Evolutionary conservation across 2,329 filamentous ascomycete species (phyloP), one percentile per base, ranked within the genome.

Genomic region (Neopestalotiopsis sp.): DNA sequence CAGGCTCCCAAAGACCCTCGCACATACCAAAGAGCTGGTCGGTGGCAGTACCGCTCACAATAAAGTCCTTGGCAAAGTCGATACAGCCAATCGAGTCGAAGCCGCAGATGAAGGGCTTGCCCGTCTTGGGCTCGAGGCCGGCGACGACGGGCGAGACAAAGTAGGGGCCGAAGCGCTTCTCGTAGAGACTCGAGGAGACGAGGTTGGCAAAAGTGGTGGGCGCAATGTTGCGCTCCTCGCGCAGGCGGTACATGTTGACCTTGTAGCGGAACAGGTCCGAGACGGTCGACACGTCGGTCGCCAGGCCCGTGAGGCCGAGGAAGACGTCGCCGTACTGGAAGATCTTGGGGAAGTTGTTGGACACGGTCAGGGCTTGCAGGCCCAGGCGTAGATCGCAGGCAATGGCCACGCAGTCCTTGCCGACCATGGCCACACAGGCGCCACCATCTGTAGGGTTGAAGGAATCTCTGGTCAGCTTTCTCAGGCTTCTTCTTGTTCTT

Each of bases 261-360:
- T 99, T 99, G 91, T 97, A 98, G 79, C 96, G 94, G 89, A 99
- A 97, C 75, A 98, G 92, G 84, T 99, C 95, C 77, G 92, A 93
- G 75, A 99, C 95, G 75, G 95, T 98, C 73, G 89, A 90, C 73
- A 99, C 94, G 81, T 99, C 96, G 76, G 96, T 99, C 71, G 96
- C 96, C 65, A 99, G 93, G 68, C 96, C 96, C 4, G 96, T 98
- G 71, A 99, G 91, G 68, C 96, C 96, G 45, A 99, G 92, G 84
- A 97, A 98, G 77, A 96, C 94, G 78, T 95, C 94, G 78, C 94
- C 94, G 88, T 97, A 98, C 83, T 92, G 91, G 90, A 98, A 98
- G 88, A 99, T 94, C 88, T 99, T 99, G 86, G 96, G 96, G 88
- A 98, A 98, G 91, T 98, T 96, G 91, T 99, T 99, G 82, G 94